phyloP scores from a whole-genome alignment of 2,329 filamentous ascomycete genomes.

The Fusarium pseudoanthophilum region DNA sequence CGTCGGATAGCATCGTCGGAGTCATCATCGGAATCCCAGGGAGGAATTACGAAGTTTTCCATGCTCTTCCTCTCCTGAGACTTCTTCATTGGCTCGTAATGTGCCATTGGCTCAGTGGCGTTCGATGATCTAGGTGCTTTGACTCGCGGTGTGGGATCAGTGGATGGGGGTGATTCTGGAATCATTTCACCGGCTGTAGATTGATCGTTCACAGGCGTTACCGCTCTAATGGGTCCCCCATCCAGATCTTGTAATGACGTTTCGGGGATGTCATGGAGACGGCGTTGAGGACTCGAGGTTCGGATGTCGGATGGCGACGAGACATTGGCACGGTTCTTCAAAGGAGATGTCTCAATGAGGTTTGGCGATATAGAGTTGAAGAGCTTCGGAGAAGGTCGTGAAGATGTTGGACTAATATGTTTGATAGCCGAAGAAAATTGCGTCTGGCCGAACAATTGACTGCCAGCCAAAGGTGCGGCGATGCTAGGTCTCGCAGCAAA shows the following conservation, averaged over 20 bases:
- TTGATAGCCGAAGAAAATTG: slow-evolving; percentile 64
- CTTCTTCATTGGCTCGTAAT: slow-evolving; percentile 59
- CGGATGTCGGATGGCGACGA: slow-evolving; percentile 56
- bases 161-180: slow-evolving; percentile 51
- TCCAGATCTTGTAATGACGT: slow-evolving; percentile 40
- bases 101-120: slow-evolving; percentile 50
- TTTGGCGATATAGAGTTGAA: slow-evolving; percentile 61
- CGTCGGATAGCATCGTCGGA: slow-evolving; percentile 49
- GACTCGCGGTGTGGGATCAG: slow-evolving; percentile 35
- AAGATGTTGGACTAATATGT: slow-evolving; percentile 65
- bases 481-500: slow-evolving; percentile 54
- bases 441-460: slow-evolving; percentile 67
- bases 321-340: slow-evolving; percentile 61
- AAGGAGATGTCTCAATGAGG: slow-evolving; percentile 57
- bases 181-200: slow-evolving; percentile 48
- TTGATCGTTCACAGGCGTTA: slow-evolving; percentile 43
- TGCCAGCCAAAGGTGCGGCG: slow-evolving; percentile 51
- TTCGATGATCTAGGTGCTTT: slow-evolving; percentile 37
- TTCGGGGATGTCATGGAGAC: slow-evolving; percentile 47
- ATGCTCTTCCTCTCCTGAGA: slow-evolving; percentile 56
- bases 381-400: slow-evolving; percentile 64
- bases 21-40: slow-evolving; percentile 48
- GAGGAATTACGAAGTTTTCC: slow-evolving; percentile 40
- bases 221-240: slow-evolving; percentile 29
- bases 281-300: slow-evolving; percentile 55